These are phyloP conservation scores for Venturia asperata DNA, from an alignment of 2,329 filamentous ascomycete genomes.

Conservation along the genomic window DNA sequence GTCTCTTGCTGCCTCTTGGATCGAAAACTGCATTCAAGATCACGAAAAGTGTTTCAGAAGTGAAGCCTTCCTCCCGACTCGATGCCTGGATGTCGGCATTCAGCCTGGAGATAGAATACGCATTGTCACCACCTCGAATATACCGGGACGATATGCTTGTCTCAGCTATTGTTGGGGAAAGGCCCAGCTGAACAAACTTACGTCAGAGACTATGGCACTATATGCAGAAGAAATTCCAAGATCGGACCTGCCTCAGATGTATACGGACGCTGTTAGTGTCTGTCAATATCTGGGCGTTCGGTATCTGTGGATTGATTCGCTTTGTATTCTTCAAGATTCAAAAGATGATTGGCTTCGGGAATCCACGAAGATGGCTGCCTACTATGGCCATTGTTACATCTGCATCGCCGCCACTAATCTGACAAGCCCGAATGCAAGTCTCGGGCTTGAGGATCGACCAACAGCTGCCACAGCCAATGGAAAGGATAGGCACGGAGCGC, in stretches of 20 bases:
- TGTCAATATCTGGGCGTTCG: slow-evolving; percentile 11
- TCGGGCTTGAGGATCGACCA: neutral
- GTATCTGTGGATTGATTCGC: slow-evolving; percentile 18
- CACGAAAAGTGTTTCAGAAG: neutral
- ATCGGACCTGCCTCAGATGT: neutral
- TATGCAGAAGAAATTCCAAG: neutral
- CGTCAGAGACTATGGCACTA: neutral
- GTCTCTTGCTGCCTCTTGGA: neutral
- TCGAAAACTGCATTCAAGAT: neutral
- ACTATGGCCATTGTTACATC: slow-evolving; percentile 13
- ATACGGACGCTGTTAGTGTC: neutral
- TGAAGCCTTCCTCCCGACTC: neutral
- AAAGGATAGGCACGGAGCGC: neutral
- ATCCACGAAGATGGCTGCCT: slow-evolving; percentile 13
- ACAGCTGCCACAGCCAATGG: neutral
- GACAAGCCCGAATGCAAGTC: neutral
- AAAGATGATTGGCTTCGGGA: slow-evolving; percentile 18
- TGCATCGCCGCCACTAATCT: slow-evolving; percentile 13
- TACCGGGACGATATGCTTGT: slow-evolving; percentile 7
- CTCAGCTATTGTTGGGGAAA: slow-evolving; percentile 19
- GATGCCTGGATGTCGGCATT: neutral
- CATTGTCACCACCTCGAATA: neutral
- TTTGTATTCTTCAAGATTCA: slow-evolving; percentile 19
- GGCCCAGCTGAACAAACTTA: neutral
- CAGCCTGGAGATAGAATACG: neutral